Evolutionary conservation across 1,284 basidiomycete species (phyloP), one percentile per base, ranked within the genome.

Genomic region (Afroboletus lepidellus): DNA sequence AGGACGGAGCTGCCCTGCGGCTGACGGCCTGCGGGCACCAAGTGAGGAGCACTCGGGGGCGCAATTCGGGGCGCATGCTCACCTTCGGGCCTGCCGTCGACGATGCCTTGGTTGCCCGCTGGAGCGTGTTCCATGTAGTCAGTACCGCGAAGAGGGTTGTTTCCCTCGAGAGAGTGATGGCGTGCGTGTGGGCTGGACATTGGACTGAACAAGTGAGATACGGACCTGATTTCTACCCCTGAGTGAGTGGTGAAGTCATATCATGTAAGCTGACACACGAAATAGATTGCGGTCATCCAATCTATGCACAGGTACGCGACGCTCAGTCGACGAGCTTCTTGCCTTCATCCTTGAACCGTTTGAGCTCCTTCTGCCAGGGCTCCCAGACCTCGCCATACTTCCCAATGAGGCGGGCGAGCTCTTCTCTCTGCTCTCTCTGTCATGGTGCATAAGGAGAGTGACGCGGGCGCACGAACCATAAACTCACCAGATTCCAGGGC

Each of bases 301-400:
- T 38, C 34, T 36, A 36, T 18, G n/a, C n/a, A 36, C n/a, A n/a
- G 36, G 36, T 38, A 38, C 11, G 3, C 18, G 36, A 41, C 23
- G 12, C 38, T 67, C 53, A 69, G 46, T 69, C 69, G 9, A 54
- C 53, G 15, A 68, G 43, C 58, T 90, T 90, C 69, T 85, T 78
- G 8, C 90, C 91, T 48, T 82, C 81, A 50, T 89, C 87, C 64
- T 84, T 88, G 67, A 92, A 94, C 71, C 86, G 89, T 60, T 80
- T 81, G 46, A 94, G 71, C 72, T 94, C 93, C 48, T 78, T 80
- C 64, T 76, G 79, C 92, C 92, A 98, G 5, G 91, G 92, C 61
- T 87, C 87, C 83, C 88, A 94, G 2, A 76, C 77, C 21, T 81
- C 65, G 0, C 92, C 92, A 61, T 97, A 97, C 71, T 95, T 96